A percentile compares a stretch with the other conserved stretches of the same genome.
phyloP scores from a whole-genome alignment of 768 basidiomycete species.

The Pleurotus tuber-regium region DNA sequence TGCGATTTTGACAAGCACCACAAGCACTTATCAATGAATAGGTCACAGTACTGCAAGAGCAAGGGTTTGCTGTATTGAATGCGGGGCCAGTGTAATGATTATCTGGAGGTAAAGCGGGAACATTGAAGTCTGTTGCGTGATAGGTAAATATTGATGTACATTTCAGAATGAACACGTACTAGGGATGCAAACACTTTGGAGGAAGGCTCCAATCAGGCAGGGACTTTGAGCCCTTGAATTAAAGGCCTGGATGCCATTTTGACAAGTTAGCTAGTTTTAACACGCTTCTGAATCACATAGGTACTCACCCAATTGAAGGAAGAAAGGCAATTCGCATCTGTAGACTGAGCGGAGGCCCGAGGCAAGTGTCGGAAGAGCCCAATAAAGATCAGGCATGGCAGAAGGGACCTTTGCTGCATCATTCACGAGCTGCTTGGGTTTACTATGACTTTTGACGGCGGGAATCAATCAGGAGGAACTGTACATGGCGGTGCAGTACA shows the following conservation, averaged over 20 bases:
- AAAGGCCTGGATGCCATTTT: slow-evolving; percentile 5
- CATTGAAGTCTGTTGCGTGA: slow-evolving; percentile 22
- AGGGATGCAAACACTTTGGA: slow-evolving; percentile 31
- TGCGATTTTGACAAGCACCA: slow-evolving; percentile 49
- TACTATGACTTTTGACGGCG: neutral
- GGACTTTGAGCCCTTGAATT: slow-evolving; percentile 31
- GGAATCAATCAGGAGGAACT: neutral
- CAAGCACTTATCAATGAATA: slow-evolving; percentile 59
- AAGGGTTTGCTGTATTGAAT: slow-evolving; percentile 29
- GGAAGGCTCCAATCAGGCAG: slow-evolving; percentile 28
- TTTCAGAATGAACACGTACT: slow-evolving; percentile 11
- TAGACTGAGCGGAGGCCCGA: slow-evolving; percentile 12
- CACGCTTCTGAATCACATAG: no score
- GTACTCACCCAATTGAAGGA: slow-evolving; percentile 13
- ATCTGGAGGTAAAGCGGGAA: slow-evolving; percentile 19
- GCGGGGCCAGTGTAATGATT: slow-evolving; percentile 15
- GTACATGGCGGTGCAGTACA: no score
- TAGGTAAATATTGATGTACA: neutral
- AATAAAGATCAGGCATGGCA: neutral
- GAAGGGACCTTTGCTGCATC: neutral
- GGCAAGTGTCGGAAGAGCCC: neutral
- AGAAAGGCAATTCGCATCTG: slow-evolving; percentile 25
- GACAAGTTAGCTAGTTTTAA: no score
- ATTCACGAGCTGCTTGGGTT: neutral
- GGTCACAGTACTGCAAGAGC: slow-evolving; percentile 55